Evolutionary conservation across 768 basidiomycete species (phyloP).

Genomic region (Tephrocybe sp.): DNA sequence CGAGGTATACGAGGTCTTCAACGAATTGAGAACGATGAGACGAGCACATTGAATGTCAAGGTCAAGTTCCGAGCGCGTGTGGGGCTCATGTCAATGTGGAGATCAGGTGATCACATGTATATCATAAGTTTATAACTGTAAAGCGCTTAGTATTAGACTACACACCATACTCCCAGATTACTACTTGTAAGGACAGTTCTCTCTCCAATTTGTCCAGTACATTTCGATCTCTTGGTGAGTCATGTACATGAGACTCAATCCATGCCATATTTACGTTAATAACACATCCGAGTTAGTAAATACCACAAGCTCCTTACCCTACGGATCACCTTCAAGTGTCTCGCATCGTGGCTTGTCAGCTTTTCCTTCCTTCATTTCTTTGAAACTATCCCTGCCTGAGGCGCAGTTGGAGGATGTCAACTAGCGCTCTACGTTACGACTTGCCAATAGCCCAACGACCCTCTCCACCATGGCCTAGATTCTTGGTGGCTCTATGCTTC

Average conservation of each 20-base stretch:
- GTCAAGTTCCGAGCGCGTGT: background rate
- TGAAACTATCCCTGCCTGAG: background rate
- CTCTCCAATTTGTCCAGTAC: too few species aligned
- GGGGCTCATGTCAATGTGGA: background rate
- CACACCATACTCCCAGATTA: too few species aligned
- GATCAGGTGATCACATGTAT: background rate
- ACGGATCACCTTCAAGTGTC: background rate
- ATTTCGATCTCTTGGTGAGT: too few species aligned
- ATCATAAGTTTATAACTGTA: background rate
- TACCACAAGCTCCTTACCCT: background rate
- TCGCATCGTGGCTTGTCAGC: background rate
- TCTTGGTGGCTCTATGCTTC: conserved; percentile 49
- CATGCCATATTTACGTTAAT: background rate
- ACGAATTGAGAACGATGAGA: conserved; percentile 27
- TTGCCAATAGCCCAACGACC: conserved; percentile 55
- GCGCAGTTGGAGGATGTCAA: conserved; percentile 17
- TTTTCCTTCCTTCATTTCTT: background rate
- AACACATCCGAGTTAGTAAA: background rate
- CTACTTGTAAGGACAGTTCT: too few species aligned
- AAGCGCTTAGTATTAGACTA: too few species aligned
- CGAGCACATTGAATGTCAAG: background rate
- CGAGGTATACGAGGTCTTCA: conserved; percentile 50
- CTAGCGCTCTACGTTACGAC: conserved; percentile 29
- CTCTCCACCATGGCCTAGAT: conserved; percentile 49
- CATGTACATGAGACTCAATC: too few species aligned